Evolutionary conservation across 129 eudicot species (phyloP).

Genomic region (Lactuca sativa): DNA sequence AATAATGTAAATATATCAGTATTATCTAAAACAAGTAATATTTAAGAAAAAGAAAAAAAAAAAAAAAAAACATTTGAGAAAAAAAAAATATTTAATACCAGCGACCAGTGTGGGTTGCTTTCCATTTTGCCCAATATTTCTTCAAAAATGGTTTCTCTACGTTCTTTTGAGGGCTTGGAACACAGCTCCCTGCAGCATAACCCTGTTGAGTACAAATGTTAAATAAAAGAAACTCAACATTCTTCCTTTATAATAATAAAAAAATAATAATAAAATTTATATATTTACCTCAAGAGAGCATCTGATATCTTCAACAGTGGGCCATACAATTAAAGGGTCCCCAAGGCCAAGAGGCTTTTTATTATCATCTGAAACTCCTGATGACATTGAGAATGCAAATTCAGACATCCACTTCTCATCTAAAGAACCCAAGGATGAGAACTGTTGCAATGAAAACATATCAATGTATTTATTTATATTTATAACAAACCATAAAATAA

Average conservation of each 20-base stretch:
- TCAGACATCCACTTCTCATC: conserved; percentile 99
- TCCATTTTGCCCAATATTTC: conserved; percentile 97
- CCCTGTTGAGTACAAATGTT: conserved; percentile 53
- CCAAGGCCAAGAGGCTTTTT: conserved; percentile 81
- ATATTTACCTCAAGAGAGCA: conserved; percentile 91
- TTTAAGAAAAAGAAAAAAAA: too few species aligned
- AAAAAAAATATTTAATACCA: conserved; percentile 42
- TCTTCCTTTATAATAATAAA: not conserved
- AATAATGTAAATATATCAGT: conserved; percentile 17
- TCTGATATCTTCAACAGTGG: conserved; percentile 93
- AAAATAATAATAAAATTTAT: too few species aligned
- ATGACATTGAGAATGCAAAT: conserved; percentile 78
- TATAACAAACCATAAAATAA: not conserved
- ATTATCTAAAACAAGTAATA: not conserved
- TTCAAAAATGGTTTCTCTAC: conserved; percentile 89
- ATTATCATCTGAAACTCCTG: conserved; percentile 78
- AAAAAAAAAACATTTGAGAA: too few species aligned
- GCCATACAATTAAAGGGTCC: conserved; percentile 89
- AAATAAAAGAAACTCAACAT: conserved; percentile 1
- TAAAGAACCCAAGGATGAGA: conserved; percentile 92
- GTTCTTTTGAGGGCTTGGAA: conserved; percentile 91
- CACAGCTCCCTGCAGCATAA: conserved; percentile 94
- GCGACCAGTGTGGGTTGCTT: conserved; percentile 89
- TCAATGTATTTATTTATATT: conserved; percentile 1
- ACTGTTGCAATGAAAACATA: conserved; percentile 44